A percentile compares a stretch with the other conserved stretches of the same genome.
Evolutionary conservation across 1,139 yeast genomes (phyloP).

Genomic region (Sugiyamaella castrensis): DNA sequence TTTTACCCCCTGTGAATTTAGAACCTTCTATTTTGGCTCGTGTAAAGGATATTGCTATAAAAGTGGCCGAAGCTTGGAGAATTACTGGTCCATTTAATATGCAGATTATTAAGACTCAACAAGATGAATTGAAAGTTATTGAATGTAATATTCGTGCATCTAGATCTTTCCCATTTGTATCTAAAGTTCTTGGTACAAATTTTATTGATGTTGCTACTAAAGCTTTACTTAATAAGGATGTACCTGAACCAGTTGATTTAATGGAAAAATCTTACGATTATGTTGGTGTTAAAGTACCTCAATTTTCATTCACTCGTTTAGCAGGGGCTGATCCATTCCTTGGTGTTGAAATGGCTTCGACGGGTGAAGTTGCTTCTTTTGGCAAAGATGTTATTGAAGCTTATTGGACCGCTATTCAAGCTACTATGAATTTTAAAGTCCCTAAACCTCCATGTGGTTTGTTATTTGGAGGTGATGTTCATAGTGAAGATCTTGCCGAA

Average conservation of each 20-base stretch:
- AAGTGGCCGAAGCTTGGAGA: slow-evolving; percentile 91
- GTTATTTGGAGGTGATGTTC: slow-evolving; percentile 88
- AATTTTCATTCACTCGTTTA: slow-evolving; percentile 93
- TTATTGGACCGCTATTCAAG: slow-evolving; percentile 95
- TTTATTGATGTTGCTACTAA: slow-evolving; percentile 92
- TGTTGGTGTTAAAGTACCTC: slow-evolving; percentile 97
- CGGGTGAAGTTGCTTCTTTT: slow-evolving; percentile 97
- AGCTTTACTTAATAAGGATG: slow-evolving; percentile 72
- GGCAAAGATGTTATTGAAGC: slow-evolving; percentile 85
- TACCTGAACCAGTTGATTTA: slow-evolving; percentile 85
- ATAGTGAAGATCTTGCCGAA: slow-evolving; percentile 63
- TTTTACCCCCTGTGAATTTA: slow-evolving; percentile 86
- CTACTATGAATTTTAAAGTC: slow-evolving; percentile 93
- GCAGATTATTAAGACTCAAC: slow-evolving; percentile 90
- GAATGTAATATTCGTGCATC: slow-evolving; percentile 99
- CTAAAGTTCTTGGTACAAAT: slow-evolving; percentile 90
- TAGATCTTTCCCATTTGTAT: slow-evolving; percentile 97
- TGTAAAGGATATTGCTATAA: slow-evolving; percentile 90
- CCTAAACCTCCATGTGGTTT: slow-evolving; percentile 90
- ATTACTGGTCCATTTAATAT: slow-evolving; percentile 98
- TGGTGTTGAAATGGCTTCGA: slow-evolving; percentile 98
- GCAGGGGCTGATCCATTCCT: slow-evolving; percentile 99
- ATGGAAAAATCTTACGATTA: slow-evolving; percentile 77
- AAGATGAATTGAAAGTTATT: slow-evolving; percentile 78
- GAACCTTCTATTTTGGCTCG: slow-evolving; percentile 84